Evolutionary conservation across 805 yeast species (phyloP), one percentile per base, ranked within the genome.

Genomic region (Wickerhamiella parazyma): DNA sequence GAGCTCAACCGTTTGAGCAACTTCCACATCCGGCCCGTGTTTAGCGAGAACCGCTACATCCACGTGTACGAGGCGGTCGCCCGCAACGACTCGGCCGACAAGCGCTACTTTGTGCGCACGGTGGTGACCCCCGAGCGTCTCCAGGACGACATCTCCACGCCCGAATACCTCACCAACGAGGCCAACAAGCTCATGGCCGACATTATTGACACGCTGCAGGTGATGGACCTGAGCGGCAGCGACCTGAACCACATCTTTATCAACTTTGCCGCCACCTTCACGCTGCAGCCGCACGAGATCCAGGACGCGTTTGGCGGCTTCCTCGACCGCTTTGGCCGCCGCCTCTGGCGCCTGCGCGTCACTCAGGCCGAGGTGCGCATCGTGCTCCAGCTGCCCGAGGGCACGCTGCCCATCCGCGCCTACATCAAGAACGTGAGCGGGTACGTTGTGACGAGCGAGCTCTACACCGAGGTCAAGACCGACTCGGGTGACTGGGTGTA

Each of bases 341-440:
- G 96, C 64, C 73, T 91, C 59, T 84, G 97, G 94, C 77, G 97
- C 67, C 72, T 93, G 57, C 78, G 98, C 57, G 91, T 91, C 41
- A 86, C 97, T 36, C 86, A 94, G 53, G 98, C 98, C 45, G 99
- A 91, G 68, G 85, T 91, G 51, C 77, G 98, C 60, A 91, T 91
- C 56, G 87, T 84, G 69, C 86, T 95, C 59, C 80, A 87, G 42
- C 95, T 91, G 59, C 82, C 91, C 45, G 69, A 70, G 44, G 95
- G 95, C 47, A 87, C 95, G 45, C 84, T 83, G 76, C 98, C 98
- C 57, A 74, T 91, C 56, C 79, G 99, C 63, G 98, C 97, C 36
- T 77, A 89, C 67, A 87, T 93, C 58, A 87, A 82, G 68, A 91
- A 91, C 57, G 95, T 89, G 29, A 81, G 94, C 50, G 98, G 99